Percentiles rank a stretch among this genome's conserved stretches.
These are phyloP conservation scores for Chrysosporium keratinophilum DNA, from an alignment of 2,329 filamentous ascomycete genomes.

Conservation along the genomic window DNA sequence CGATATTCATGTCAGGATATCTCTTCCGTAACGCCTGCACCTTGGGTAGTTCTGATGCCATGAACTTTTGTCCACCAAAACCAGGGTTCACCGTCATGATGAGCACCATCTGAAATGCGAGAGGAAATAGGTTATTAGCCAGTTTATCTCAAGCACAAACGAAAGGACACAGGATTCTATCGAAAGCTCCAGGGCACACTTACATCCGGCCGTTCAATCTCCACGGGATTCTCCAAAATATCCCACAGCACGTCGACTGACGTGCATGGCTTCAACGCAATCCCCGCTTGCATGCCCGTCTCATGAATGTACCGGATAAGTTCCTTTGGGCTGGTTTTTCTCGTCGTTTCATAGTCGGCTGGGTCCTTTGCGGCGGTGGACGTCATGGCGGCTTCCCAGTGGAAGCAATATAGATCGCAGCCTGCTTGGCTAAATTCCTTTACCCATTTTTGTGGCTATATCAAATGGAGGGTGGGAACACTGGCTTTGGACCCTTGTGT, in stretches of 20 bases:
- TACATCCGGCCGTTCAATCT: constrained; percentile 78
- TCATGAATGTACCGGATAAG: constrained; percentile 86
- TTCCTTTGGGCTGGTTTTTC: constrained; percentile 69
- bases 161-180: background rate
- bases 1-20: constrained; percentile 91
- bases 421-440: constrained; percentile 87
- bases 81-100: constrained; percentile 98
- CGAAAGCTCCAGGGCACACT: constrained; percentile 31
- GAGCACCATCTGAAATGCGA: constrained; percentile 81
- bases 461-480: background rate
- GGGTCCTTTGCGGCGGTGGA: constrained; percentile 77
- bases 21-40: constrained; percentile 69
- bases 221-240: constrained; percentile 62
- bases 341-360: constrained; percentile 52
- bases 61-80: constrained; percentile 97
- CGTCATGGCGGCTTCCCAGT: constrained; percentile 85
- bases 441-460: constrained; percentile 93
- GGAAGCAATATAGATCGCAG: constrained; percentile 98
- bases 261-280: constrained; percentile 91
- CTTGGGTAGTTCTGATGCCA: constrained; percentile 91
- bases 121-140: background rate
- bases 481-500: background rate
- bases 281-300: constrained; percentile 76
- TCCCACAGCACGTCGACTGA: constrained; percentile 86
- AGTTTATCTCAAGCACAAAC: background rate